These are phyloP conservation scores for Trichosporon coremiiforme DNA, from an alignment of 1,284 basidiomycete genomes.

Conservation along the genomic window DNA sequence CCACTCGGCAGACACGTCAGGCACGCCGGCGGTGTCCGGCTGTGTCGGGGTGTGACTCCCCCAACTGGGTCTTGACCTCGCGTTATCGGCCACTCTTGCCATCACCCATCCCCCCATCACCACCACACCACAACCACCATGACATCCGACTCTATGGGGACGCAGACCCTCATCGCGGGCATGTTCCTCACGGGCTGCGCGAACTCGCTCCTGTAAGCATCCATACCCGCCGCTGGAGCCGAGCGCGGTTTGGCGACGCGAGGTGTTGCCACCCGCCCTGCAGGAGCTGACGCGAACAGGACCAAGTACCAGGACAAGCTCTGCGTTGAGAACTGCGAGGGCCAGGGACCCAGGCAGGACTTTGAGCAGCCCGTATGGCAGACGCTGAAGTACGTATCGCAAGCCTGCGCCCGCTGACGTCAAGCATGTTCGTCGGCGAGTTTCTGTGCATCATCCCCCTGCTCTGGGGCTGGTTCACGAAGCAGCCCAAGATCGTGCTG, in stretches of 20 bases:
- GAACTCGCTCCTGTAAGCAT: constrained; percentile 50
- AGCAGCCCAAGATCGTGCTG: constrained; percentile 23
- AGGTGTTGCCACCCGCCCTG: not conserved
- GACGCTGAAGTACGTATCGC: constrained; percentile 74
- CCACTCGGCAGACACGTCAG: not conserved
- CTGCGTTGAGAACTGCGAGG: constrained; percentile 83
- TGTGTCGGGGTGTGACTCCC: no score
- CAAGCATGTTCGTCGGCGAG: constrained; percentile 72
- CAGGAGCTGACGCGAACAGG: constrained; percentile 27
- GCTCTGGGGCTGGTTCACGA: constrained; percentile 61
- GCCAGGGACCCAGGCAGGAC: constrained; percentile 62
- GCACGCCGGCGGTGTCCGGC: constrained; percentile 8
- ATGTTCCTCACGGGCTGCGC: constrained; percentile 61
- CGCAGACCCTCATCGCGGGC: constrained; percentile 54
- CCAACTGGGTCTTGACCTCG: not conserved
- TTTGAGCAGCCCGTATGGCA: constrained; percentile 89
- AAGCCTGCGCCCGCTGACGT: not conserved
- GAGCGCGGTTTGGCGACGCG: not conserved
- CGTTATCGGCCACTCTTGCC: not conserved
- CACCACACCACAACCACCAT: constrained; percentile 3
- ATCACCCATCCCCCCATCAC: not conserved
- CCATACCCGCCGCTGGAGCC: not conserved
- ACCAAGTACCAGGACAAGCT: constrained; percentile 71
- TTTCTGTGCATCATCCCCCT: constrained; percentile 88
- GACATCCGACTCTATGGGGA: constrained; percentile 25